A percentile compares a stretch with the other conserved stretches of the same genome.
Conservation (phyloP, 768 basidiomycete species). For the Neoboletus subvelutipes region DNA sequence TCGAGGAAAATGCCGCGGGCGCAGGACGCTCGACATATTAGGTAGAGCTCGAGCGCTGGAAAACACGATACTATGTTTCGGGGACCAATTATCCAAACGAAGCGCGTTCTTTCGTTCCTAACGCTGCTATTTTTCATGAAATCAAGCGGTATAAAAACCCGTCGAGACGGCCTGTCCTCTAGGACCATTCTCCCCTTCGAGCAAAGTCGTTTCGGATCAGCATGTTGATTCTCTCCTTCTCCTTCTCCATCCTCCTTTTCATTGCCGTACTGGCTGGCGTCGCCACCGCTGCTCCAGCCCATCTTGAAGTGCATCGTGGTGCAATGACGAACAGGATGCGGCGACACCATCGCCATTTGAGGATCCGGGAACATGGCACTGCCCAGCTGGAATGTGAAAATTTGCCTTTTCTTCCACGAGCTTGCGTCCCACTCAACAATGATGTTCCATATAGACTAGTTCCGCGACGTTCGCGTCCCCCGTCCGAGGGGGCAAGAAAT, state of each 20-base stretch:
- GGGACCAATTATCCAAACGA: not conserved
- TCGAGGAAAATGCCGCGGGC: not conserved
- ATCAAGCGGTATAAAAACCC: slow-evolving; percentile 6
- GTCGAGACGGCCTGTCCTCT: not conserved
- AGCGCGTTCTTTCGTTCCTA: not conserved
- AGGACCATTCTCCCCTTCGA: not conserved
- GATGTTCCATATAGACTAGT: not conserved
- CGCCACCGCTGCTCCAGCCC: slow-evolving; percentile 3
- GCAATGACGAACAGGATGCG: not conserved
- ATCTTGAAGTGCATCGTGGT: not conserved
- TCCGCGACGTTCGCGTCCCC: not conserved
- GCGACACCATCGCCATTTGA: not conserved
- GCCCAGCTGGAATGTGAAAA: not conserved
- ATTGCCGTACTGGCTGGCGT: not conserved
- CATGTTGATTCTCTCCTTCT: slow-evolving; percentile 9
- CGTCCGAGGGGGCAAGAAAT: not conserved
- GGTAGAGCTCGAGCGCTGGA: not conserved
- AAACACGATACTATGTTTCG: not conserved
- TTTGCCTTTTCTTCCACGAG: not conserved
- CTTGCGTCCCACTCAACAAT: not conserved
- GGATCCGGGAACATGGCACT: not conserved
- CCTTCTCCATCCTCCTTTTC: slow-evolving; percentile 2
- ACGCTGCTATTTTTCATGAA: not conserved
- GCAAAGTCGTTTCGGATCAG: not conserved
- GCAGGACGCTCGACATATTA: not conserved